Evolutionary conservation across 331 rosid species (phyloP).

Genomic region (Rhamnella rubrinervis): DNA sequence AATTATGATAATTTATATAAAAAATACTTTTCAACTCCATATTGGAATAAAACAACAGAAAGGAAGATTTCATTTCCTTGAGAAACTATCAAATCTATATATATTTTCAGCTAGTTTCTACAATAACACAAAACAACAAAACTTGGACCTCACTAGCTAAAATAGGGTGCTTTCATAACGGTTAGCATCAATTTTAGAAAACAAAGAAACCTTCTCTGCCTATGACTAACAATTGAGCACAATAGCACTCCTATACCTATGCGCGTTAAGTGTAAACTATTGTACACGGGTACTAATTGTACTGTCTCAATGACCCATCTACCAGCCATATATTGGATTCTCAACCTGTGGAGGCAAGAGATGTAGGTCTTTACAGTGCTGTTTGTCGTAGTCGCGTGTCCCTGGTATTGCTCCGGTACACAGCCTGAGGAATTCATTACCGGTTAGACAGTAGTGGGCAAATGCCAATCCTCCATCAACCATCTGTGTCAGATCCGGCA

Average conservation of each 20-base stretch:
- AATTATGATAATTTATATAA: too few species aligned
- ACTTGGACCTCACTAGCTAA: constrained; percentile 22
- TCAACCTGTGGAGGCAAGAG: constrained; percentile 87
- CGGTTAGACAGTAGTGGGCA: constrained; percentile 89
- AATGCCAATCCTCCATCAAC: constrained; percentile 95
- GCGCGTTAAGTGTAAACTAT: constrained; percentile 3
- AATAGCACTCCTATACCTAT: constrained; percentile 38
- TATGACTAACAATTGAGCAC: constrained; percentile 11
- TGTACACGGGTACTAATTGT: constrained; percentile 29
- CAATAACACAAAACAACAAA: constrained; percentile 18
- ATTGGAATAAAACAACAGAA: too few species aligned
- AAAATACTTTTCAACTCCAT: too few species aligned
- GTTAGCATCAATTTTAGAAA: background rate
- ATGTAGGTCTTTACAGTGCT: constrained; percentile 82
- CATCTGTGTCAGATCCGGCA: constrained; percentile 58
- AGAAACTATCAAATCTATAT: too few species aligned
- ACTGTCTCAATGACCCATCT: constrained; percentile 22
- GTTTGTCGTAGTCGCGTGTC: constrained; percentile 80
- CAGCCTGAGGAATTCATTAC: constrained; percentile 76
- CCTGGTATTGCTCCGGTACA: constrained; percentile 93
- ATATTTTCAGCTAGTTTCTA: constrained; percentile 1
- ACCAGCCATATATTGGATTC: constrained; percentile 93
- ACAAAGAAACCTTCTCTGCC: constrained; percentile 6
- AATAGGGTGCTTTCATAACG: background rate
- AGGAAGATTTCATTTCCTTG: too few species aligned